A percentile compares a stretch with the other conserved stretches of the same genome.
Conservation (phyloP, 352 stramenopile genomes). For the Globisporangium emineosum region DNA sequence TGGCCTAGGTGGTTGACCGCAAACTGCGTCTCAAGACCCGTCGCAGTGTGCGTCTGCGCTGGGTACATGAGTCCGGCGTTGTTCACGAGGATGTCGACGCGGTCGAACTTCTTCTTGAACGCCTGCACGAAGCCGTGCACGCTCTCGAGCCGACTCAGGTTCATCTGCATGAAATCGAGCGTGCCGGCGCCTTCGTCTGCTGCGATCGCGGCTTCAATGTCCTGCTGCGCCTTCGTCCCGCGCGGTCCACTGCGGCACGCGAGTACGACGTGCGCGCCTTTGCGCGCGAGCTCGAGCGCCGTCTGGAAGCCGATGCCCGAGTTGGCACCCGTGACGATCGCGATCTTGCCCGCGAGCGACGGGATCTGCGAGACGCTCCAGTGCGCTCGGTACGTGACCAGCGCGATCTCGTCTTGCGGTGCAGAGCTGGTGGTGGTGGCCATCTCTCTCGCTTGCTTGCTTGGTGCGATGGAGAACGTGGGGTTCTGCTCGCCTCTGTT, state of each 20-base stretch:
- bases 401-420: neutral
- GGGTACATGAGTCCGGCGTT: constrained; percentile 53
- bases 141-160: constrained; percentile 39
- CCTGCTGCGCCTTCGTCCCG: constrained; percentile 23
- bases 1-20: constrained; percentile 60
- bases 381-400: constrained; percentile 1
- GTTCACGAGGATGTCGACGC: constrained; percentile 53
- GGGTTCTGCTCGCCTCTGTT: neutral
- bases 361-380: constrained; percentile 29
- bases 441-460: neutral
- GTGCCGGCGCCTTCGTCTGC: neutral
- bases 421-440: neutral
- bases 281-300: constrained; percentile 47
- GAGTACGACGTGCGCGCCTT: constrained; percentile 71
- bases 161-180: constrained; percentile 42
- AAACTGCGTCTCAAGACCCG: constrained; percentile 58
- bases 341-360: constrained; percentile 49
- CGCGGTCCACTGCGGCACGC: constrained; percentile 60
- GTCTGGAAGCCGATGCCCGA: constrained; percentile 85
- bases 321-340: constrained; percentile 82
- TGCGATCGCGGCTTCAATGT: constrained; percentile 25
- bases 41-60: constrained; percentile 26
- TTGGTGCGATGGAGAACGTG: neutral
- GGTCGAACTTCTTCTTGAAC: constrained; percentile 37
- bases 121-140: constrained; percentile 30